Evolutionary conservation across 1,284 basidiomycete species (phyloP).

Genomic region (Ustilago hordei): DNA sequence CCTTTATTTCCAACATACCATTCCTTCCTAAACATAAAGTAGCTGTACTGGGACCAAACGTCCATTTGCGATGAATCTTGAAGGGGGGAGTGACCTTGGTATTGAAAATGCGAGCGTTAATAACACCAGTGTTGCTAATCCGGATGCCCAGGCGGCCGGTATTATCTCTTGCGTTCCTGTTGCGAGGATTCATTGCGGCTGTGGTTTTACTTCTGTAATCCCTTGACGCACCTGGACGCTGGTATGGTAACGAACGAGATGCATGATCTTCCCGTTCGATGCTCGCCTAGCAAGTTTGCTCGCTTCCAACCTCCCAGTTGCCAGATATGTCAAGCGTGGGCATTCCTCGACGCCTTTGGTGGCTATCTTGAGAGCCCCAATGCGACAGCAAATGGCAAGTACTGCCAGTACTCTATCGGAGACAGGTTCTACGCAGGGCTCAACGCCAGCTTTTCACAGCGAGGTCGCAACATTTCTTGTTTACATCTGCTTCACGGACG

Average conservation of each 20-base stretch:
- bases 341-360: constrained; percentile 73
- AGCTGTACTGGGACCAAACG: too few species aligned
- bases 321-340: constrained; percentile 77
- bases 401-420: constrained; percentile 78
- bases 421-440: constrained; percentile 79
- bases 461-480: constrained; percentile 32
- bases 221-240: constrained; percentile 33
- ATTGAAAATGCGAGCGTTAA: too few species aligned
- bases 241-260: constrained; percentile 81
- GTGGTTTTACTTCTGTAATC: constrained; percentile 33
- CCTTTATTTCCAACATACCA: too few species aligned
- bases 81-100: too few species aligned
- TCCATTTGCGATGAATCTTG: too few species aligned
- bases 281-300: constrained; percentile 75
- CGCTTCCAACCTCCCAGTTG: constrained; percentile 79
- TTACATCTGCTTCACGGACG: too few species aligned
- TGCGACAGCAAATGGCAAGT: constrained; percentile 76
- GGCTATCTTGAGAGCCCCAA: constrained; percentile 83
- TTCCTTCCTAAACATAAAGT: too few species aligned
- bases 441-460: constrained; percentile 75
- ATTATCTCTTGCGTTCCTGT: too few species aligned
- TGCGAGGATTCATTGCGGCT: too few species aligned
- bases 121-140: too few species aligned
- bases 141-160: too few species aligned
- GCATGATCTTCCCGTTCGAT: constrained; percentile 78